These are phyloP conservation scores for Macrolepiota fuliginosa DNA, from an alignment of 768 basidiomycete species.

Conservation along the genomic window DNA sequence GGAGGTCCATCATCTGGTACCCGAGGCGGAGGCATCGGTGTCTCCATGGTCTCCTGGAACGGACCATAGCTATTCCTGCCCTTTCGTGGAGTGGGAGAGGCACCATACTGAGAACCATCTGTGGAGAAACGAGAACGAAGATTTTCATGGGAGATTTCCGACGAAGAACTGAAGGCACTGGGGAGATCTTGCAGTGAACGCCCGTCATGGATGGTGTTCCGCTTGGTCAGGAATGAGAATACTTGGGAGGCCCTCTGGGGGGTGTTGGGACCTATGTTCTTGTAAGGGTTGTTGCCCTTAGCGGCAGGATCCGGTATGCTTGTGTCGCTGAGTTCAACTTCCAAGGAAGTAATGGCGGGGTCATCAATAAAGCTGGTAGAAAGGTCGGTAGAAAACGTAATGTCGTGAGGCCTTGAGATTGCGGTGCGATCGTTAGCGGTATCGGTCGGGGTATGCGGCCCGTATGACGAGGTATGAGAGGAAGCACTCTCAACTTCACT, in stretches of 20 bases:
- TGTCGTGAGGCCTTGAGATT: constrained; percentile 24
- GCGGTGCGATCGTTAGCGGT: constrained; percentile 25
- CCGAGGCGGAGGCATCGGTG: neutral
- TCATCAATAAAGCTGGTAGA: constrained; percentile 39
- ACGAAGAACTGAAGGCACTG: constrained; percentile 40
- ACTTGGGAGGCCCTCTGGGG: constrained; percentile 73
- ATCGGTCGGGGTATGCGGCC: constrained; percentile 45
- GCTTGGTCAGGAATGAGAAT: constrained; percentile 66
- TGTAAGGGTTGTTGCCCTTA: constrained; percentile 15
- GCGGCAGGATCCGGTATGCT: constrained; percentile 18
- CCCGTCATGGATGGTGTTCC: constrained; percentile 34
- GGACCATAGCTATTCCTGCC: neutral
- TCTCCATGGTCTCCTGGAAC: neutral
- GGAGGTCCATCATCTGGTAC: constrained; percentile 13
- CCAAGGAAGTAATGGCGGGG: constrained; percentile 68
- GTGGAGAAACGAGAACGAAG: constrained; percentile 19
- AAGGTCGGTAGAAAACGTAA: constrained; percentile 43
- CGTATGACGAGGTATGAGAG: constrained; percentile 31
- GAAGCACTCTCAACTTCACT: constrained; percentile 42
- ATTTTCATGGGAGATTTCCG: constrained; percentile 19
- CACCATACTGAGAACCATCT: neutral
- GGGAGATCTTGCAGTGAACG: constrained; percentile 36
- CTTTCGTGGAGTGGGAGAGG: neutral
- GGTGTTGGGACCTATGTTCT: constrained; percentile 39
- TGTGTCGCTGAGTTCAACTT: constrained; percentile 65